These are phyloP conservation scores for Rheum nobile DNA, from an alignment of 148 eudicot species.

Conservation along the genomic window DNA sequence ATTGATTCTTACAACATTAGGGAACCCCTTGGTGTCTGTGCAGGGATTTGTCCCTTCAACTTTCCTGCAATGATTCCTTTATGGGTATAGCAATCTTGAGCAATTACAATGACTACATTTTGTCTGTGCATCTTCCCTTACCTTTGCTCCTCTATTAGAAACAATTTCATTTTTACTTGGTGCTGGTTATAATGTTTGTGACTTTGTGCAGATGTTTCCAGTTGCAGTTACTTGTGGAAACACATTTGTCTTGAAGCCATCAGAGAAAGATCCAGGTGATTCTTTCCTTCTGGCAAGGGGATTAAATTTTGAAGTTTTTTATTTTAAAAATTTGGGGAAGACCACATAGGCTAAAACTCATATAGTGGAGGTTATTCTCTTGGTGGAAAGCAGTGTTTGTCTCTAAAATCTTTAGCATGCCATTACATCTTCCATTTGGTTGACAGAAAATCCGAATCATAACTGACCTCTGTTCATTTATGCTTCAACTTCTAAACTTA, in stretches of 20 bases:
- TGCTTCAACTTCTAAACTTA: background rate
- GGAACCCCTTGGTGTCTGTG: slow-evolving; percentile 97
- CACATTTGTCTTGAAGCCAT: slow-evolving; percentile 84
- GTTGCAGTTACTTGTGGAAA: slow-evolving; percentile 88
- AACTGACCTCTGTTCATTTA: background rate
- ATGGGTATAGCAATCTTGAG: slow-evolving; percentile 41
- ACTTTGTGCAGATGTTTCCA: slow-evolving; percentile 92
- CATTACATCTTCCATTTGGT: background rate
- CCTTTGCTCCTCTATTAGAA: background rate
- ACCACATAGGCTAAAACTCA: background rate
- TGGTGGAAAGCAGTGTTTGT: background rate
- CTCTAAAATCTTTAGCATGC: background rate
- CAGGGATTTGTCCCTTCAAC: slow-evolving; percentile 95
- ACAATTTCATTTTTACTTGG: background rate
- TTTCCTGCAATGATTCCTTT: slow-evolving; percentile 97
- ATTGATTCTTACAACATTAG: slow-evolving; percentile 88
- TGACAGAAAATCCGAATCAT: background rate
- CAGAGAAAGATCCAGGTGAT: slow-evolving; percentile 96
- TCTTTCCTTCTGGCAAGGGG: slow-evolving; percentile 2
- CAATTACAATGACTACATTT: background rate
- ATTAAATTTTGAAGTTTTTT: background rate
- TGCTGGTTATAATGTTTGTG: slow-evolving; percentile 12
- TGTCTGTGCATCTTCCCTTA: background rate
- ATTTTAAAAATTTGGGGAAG: background rate
- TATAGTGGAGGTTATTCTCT: background rate